A percentile compares a stretch with the other conserved stretches of the same genome.
These are phyloP conservation scores for Eucalyptus albens DNA, from an alignment of 345 rosid genomes.

Conservation along the genomic window DNA sequence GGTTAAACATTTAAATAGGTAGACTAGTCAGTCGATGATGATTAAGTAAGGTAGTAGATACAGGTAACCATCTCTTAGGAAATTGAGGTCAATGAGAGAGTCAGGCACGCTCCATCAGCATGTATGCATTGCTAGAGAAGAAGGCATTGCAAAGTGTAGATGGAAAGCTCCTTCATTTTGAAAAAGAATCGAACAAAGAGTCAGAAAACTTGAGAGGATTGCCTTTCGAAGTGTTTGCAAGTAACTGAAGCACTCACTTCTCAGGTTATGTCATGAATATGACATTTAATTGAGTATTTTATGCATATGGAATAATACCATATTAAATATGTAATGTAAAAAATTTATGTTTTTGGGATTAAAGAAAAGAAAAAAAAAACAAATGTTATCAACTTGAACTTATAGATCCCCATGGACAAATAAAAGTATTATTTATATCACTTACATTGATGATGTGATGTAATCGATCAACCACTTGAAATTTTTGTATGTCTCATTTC, in stretches of 20 bases:
- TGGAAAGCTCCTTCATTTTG: accelerated
- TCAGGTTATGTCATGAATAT: neutral
- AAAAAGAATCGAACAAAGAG: neutral
- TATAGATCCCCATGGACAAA: neutral
- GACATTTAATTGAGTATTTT: neutral
- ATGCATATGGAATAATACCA: neutral
- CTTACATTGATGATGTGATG: accelerated
- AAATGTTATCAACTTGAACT: neutral
- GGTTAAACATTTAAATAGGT: neutral
- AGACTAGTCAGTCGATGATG: neutral
- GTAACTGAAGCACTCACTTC: neutral
- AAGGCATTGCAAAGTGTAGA: neutral
- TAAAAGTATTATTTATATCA: neutral
- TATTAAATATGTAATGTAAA: neutral
- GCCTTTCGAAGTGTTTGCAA: neutral
- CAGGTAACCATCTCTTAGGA: neutral
- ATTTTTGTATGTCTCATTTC: neutral
- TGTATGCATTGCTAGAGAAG: neutral
- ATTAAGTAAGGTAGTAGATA: too few relatives aligned
- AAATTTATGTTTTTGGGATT: neutral
- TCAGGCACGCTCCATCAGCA: neutral
- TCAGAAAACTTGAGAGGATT: neutral
- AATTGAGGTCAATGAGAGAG: neutral
- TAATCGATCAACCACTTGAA: accelerated
- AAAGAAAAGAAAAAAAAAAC: too few relatives aligned